These are phyloP conservation scores for Chenopodium quinoa DNA, from an alignment of 148 eudicot genomes.

Conservation along the genomic window DNA sequence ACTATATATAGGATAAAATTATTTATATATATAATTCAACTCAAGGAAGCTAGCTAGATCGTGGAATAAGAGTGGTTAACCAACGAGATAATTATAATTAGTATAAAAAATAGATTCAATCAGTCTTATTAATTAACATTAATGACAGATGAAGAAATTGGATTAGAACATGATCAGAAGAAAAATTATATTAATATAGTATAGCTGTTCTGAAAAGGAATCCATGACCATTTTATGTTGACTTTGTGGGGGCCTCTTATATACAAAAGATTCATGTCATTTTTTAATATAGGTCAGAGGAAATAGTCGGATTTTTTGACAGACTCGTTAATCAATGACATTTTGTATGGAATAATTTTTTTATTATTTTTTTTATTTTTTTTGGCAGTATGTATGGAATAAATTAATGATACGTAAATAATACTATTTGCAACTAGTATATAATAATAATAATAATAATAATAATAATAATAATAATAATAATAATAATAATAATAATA, in stretches of 20 bases:
- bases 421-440: too few relatives aligned
- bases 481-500: too few relatives aligned
- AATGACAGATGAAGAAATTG: conserved; percentile 14
- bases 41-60: conserved; percentile 25
- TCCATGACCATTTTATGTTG: conserved; percentile 33
- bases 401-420: background rate
- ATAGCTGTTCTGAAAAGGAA: conserved; percentile 20
- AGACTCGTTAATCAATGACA: background rate
- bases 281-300: conserved; percentile 17
- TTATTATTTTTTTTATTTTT: too few relatives aligned
- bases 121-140: conserved; percentile 20
- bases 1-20: background rate
- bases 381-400: background rate
- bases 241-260: conserved; percentile 31
- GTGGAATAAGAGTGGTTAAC: conserved; percentile 36
- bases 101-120: conserved; percentile 6
- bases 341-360: background rate
- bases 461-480: too few relatives aligned
- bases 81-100: conserved; percentile 15
- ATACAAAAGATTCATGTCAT: conserved; percentile 22
- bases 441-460: too few relatives aligned
- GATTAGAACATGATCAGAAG: conserved; percentile 23
- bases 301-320: conserved; percentile 1
- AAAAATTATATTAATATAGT: background rate
- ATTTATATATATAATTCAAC: conserved; percentile 14